Evolutionary conservation across 1,284 basidiomycete genomes (phyloP).

Genomic region (Uromyces viciae-fabae): DNA sequence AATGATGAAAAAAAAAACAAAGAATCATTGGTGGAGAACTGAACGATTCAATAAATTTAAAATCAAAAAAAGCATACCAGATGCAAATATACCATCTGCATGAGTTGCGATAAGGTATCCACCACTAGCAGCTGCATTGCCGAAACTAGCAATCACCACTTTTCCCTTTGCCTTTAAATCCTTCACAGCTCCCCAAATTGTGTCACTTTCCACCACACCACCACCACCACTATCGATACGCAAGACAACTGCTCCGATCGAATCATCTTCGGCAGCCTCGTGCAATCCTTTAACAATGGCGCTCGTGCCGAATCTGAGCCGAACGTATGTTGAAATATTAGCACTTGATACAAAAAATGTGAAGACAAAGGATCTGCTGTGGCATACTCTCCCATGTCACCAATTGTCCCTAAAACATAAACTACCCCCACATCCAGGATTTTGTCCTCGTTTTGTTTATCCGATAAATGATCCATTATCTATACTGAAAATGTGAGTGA

Average conservation of each 20-base stretch:
- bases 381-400: constrained; percentile 44
- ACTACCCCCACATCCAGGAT: constrained; percentile 56
- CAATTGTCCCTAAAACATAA: constrained; percentile 56
- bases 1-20: constrained; percentile 4
- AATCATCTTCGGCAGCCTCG: constrained; percentile 56
- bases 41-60: too few relatives aligned
- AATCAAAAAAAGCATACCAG: constrained; percentile 33
- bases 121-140: constrained; percentile 56
- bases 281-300: constrained; percentile 56
- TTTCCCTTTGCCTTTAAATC: constrained; percentile 55
- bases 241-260: constrained; percentile 55
- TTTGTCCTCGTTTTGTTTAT: constrained; percentile 49
- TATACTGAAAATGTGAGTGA: constrained; percentile 47
- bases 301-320: constrained; percentile 53
- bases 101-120: constrained; percentile 55
- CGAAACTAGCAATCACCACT: constrained; percentile 57
- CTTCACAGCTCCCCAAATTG: constrained; percentile 56
- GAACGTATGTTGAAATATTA: constrained; percentile 30
- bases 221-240: constrained; percentile 58
- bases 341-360: not conserved
- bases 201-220: constrained; percentile 56
- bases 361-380: not conserved
- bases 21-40: constrained; percentile 48
- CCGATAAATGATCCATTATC: constrained; percentile 50
- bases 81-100: constrained; percentile 54